Conservation (phyloP, 1,284 basidiomycete genomes). For the Sphaerobolus stellatus region DNA sequence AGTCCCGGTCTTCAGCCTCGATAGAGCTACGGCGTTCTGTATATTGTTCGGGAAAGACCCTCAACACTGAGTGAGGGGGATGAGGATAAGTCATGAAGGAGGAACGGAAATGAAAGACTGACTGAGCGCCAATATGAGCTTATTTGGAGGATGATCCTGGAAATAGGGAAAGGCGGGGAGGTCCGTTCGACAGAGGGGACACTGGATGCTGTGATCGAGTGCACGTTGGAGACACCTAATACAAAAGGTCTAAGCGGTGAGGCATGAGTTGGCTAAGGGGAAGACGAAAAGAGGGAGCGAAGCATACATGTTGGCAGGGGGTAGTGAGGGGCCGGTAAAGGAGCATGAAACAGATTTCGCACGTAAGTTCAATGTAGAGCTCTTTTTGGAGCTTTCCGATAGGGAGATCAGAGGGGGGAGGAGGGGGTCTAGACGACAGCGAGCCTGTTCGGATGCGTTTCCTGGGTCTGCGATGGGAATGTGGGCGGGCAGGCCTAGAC, state of each 20-base stretch:
- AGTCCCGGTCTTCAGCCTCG: conserved; percentile 74
- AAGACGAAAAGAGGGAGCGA: conserved; percentile 15
- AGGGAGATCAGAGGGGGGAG: conserved; percentile 21
- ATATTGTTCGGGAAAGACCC: conserved; percentile 59
- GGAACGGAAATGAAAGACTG: conserved; percentile 31
- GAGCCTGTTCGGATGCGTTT: conserved; percentile 19
- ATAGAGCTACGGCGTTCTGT: conserved; percentile 57
- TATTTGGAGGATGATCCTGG: conserved; percentile 73
- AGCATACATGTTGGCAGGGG: conserved; percentile 87
- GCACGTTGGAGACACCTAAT: conserved; percentile 84
- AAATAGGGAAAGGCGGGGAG: conserved; percentile 80
- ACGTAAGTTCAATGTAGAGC: conserved; percentile 73
- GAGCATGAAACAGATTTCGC: conserved; percentile 87
- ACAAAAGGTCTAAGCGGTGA: conserved; percentile 90
- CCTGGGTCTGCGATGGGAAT: conserved; percentile 26
- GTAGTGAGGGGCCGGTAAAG: conserved; percentile 88
- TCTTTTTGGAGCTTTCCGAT: conserved; percentile 61
- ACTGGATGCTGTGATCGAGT: conserved; percentile 79
- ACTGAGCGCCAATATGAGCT: conserved; percentile 69
- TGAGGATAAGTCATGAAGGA: background rate
- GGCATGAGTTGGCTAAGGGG: too few relatives aligned
- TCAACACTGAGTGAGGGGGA: conserved; percentile 48
- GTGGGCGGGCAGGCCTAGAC: conserved; percentile 36
- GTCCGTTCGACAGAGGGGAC: conserved; percentile 82
- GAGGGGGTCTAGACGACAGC: conserved; percentile 30